phyloP scores from a whole-genome alignment of 176 grass and related monocot species.

The Pharus latifolius region DNA sequence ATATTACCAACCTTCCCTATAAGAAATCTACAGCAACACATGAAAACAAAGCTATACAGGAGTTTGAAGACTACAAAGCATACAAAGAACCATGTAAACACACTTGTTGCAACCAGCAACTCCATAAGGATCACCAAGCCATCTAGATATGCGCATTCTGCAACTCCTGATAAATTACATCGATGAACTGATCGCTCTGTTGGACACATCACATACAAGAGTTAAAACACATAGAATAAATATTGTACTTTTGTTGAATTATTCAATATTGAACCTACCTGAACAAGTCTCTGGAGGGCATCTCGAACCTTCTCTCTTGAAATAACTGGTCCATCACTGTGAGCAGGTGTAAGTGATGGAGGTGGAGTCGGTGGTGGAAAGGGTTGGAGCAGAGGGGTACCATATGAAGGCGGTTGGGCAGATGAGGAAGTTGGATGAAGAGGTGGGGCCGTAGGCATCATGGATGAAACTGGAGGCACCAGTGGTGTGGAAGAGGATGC shows the following conservation, averaged over 20 bases:
- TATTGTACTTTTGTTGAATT: neutral
- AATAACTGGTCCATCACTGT: slow-evolving; percentile 34
- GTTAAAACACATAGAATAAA: neutral
- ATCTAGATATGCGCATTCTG: slow-evolving; percentile 46
- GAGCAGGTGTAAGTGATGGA: slow-evolving; percentile 43
- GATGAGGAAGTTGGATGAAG: slow-evolving; percentile 26
- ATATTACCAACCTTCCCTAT: slow-evolving; percentile 5
- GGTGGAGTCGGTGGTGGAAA: slow-evolving; percentile 62
- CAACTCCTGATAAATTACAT: slow-evolving; percentile 53
- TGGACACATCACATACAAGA: neutral
- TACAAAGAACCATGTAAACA: neutral
- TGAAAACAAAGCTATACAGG: slow-evolving; percentile 25
- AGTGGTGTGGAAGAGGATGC: slow-evolving; percentile 31
- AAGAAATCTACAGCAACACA: slow-evolving; percentile 26
- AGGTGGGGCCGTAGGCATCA: slow-evolving; percentile 29
- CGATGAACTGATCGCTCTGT: slow-evolving; percentile 72
- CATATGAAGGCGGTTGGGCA: slow-evolving; percentile 27
- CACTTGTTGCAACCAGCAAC: neutral
- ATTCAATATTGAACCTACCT: slow-evolving; percentile 35
- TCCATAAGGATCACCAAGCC: neutral
- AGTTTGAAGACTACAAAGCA: slow-evolving; percentile 18
- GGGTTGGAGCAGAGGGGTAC: slow-evolving; percentile 56
- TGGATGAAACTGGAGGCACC: slow-evolving; percentile 22
- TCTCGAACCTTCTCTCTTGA: slow-evolving; percentile 71
- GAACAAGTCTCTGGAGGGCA: slow-evolving; percentile 57